These are phyloP conservation scores for Porodaedalea pini DNA, from an alignment of 1,284 basidiomycete species.

Conservation along the genomic window DNA sequence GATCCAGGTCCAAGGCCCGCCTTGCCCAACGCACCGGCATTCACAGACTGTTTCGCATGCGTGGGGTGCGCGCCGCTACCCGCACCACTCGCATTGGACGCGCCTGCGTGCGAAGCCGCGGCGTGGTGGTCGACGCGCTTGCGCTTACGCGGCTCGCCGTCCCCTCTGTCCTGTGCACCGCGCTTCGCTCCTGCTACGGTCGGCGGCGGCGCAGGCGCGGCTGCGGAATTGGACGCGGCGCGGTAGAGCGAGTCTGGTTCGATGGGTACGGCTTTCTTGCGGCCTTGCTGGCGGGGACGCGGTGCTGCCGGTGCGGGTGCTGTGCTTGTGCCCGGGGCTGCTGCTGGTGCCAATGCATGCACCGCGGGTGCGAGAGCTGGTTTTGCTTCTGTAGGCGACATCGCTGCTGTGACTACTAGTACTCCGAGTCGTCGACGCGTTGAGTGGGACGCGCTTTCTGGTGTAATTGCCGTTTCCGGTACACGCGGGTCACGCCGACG, in stretches of 20 bases:
- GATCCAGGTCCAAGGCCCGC: neutral
- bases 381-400: neutral
- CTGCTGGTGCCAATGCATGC: neutral
- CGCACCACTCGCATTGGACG: neutral
- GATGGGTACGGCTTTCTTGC: slow-evolving; percentile 7
- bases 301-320: neutral
- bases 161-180: slow-evolving; percentile 30
- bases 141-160: slow-evolving; percentile 68
- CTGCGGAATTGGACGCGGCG: neutral
- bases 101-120: slow-evolving; percentile 19
- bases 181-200: slow-evolving; percentile 15
- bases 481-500: neutral
- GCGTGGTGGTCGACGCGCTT: slow-evolving; percentile 51
- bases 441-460: slow-evolving; percentile 1
- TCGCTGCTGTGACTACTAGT: neutral
- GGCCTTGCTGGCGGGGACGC: slow-evolving; percentile 7
- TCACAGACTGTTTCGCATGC: neutral
- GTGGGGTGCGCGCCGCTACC: neutral
- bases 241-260: slow-evolving; percentile 20
- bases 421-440: neutral
- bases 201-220: neutral
- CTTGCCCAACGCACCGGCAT: neutral
- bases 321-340: neutral
- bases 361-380: neutral
- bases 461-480: neutral